These are phyloP conservation scores for Incumbomyces lentus DNA, from an alignment of 2,329 filamentous ascomycete genomes.

Conservation along the genomic window DNA sequence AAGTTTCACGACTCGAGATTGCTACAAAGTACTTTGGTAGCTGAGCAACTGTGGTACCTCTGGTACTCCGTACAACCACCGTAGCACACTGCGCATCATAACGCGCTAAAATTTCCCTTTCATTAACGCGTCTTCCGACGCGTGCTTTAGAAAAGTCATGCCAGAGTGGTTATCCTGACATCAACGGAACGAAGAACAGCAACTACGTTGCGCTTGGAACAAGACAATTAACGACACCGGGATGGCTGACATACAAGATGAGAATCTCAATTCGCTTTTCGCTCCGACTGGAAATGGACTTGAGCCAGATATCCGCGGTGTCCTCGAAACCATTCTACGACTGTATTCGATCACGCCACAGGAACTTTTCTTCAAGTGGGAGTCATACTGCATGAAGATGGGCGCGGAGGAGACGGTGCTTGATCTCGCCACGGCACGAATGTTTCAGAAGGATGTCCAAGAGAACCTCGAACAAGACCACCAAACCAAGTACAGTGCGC, in stretches of 20 bases:
- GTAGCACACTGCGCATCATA: no score
- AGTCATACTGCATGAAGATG: constrained; percentile 94
- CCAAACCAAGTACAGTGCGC: constrained; percentile 55
- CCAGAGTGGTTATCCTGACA: no score
- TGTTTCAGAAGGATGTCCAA: constrained; percentile 78
- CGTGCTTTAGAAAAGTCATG: no score
- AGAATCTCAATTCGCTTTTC: constrained; percentile 52
- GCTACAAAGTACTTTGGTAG: no score
- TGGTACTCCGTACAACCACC: no score
- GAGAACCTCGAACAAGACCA: constrained; percentile 71
- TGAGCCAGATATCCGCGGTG: constrained; percentile 64
- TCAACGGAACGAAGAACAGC: no score
- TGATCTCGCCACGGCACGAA: constrained; percentile 59
- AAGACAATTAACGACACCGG: constrained; percentile 24
- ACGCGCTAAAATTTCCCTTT: no score
- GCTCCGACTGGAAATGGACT: constrained; percentile 46
- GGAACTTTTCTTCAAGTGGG: constrained; percentile 97
- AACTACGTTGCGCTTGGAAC: no score
- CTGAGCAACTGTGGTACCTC: no score
- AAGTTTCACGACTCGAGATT: no score
- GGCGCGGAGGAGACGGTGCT: constrained; percentile 65
- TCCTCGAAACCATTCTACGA: constrained; percentile 76
- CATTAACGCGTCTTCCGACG: no score
- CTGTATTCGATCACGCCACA: constrained; percentile 71
- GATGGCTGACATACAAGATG: constrained; percentile 22